Evolutionary conservation across 2,329 filamentous ascomycete genomes (phyloP).

Genomic region (Metarhizium album): DNA sequence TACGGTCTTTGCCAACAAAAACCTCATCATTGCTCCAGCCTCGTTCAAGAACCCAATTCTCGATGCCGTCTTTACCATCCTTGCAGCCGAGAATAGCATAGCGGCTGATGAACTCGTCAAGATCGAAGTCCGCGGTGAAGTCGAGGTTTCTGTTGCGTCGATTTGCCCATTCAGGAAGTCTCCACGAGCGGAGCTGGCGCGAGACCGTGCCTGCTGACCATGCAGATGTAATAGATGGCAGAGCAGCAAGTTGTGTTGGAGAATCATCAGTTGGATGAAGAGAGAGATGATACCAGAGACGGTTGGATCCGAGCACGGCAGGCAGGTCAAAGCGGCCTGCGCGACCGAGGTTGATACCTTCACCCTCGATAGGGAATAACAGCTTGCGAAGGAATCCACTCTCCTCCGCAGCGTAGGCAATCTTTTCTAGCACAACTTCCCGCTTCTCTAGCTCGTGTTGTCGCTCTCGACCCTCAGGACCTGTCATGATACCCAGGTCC

Average conservation of each 20-base stretch:
- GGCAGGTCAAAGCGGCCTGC: constrained; percentile 70
- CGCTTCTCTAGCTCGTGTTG: constrained; percentile 73
- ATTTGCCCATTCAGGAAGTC: constrained; percentile 93
- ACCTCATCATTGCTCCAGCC: constrained; percentile 99
- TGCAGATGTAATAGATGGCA: constrained; percentile 62
- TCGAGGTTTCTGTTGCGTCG: constrained; percentile 82
- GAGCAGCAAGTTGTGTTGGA: constrained; percentile 61
- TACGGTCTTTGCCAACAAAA: constrained; percentile 76
- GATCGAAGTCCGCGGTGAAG: constrained; percentile 92
- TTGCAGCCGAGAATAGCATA: constrained; percentile 78
- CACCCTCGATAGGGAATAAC: constrained; percentile 64
- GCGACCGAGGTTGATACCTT: constrained; percentile 73
- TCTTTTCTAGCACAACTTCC: constrained; percentile 75
- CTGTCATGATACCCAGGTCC: constrained; percentile 65
- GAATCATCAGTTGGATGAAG: constrained; percentile 85
- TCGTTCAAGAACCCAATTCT: constrained; percentile 86
- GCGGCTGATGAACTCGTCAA: constrained; percentile 79
- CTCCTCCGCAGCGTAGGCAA: constrained; percentile 69
- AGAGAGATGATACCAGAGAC: constrained; percentile 90
- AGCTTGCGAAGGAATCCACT: constrained; percentile 75
- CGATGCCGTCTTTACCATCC: constrained; percentile 83
- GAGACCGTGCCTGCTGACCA: constrained; percentile 94
- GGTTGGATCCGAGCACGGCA: constrained; percentile 65
- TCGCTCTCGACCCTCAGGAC: constrained; percentile 56
- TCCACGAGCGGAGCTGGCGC: constrained; percentile 84